Conservation (phyloP, 202 grass and related monocot genomes). For the Sporobolus alterniflorus region DNA sequence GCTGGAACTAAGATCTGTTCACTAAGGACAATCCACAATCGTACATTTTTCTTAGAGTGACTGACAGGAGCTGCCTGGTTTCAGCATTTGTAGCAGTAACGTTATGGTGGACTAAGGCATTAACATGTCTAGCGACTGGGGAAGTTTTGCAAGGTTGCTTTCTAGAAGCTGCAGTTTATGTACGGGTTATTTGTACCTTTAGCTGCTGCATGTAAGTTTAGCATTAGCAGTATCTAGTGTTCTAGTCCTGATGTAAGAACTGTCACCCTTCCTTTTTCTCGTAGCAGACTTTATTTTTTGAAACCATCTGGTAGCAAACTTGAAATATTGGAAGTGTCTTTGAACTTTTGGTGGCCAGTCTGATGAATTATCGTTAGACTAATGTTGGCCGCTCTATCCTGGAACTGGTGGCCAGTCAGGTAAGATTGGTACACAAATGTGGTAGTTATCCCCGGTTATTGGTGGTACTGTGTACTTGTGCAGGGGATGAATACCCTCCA, state of each 20-base stretch:
- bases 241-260: slow-evolving; percentile 31
- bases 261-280: not conserved
- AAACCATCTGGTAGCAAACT: slow-evolving; percentile 19
- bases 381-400: not conserved
- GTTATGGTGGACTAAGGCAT: slow-evolving; percentile 3
- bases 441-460: not conserved
- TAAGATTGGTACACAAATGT: not conserved
- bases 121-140: not conserved
- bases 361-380: not conserved
- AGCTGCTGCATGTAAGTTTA: slow-evolving; percentile 39
- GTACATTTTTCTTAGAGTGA: not conserved
- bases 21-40: slow-evolving; percentile 18
- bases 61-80: not conserved
- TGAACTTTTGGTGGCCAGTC: slow-evolving; percentile 1
- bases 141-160: slow-evolving; percentile 8
- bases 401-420: slow-evolving; percentile 7
- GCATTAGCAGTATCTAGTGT: slow-evolving; percentile 33
- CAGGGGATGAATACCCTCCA: not conserved
- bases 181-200: not conserved
- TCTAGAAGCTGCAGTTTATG: not conserved
- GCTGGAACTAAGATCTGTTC: slow-evolving; percentile 6
- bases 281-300: slow-evolving; percentile 35
- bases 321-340: slow-evolving; percentile 10
- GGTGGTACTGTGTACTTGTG: not conserved
- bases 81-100: slow-evolving; percentile 15